Conservation (phyloP, 805 yeast species). For the Suhomyces tanzawaensis region DNA sequence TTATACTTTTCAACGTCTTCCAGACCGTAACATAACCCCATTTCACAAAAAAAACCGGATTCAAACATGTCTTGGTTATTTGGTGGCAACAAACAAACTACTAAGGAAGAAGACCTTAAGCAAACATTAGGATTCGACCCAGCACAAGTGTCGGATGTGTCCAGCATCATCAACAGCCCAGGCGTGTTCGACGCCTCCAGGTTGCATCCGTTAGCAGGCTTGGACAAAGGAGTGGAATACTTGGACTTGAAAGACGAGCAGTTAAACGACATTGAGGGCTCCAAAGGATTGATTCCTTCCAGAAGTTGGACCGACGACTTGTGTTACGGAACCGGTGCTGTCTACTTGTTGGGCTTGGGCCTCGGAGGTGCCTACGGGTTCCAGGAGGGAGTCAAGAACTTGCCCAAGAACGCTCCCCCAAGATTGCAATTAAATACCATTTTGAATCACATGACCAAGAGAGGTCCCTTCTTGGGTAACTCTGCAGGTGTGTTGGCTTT, state of each 20-base stretch:
- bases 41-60: slow-evolving; percentile 2
- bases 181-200: slow-evolving; percentile 64
- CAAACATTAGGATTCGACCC: slow-evolving; percentile 63
- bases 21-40: background rate
- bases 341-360: slow-evolving; percentile 82
- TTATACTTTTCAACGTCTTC: too few relatives aligned
- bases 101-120: slow-evolving; percentile 24
- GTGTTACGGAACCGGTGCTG: slow-evolving; percentile 97
- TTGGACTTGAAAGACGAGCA: slow-evolving; percentile 83
- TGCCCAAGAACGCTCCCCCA: slow-evolving; percentile 74
- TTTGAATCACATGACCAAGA: slow-evolving; percentile 85
- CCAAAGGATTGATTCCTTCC: slow-evolving; percentile 89
- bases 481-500: slow-evolving; percentile 92
- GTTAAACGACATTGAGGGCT: slow-evolving; percentile 73
- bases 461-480: slow-evolving; percentile 96
- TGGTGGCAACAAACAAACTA: slow-evolving; percentile 35
- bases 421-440: slow-evolving; percentile 85
- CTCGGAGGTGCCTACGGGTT: slow-evolving; percentile 88
- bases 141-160: slow-evolving; percentile 58
- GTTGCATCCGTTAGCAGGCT: slow-evolving; percentile 90
- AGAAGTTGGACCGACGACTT: slow-evolving; percentile 97
- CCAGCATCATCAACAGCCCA: slow-evolving; percentile 58
- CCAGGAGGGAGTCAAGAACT: slow-evolving; percentile 75
- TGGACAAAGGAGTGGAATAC: slow-evolving; percentile 86
- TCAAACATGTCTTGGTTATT: slow-evolving; percentile 49